These are phyloP conservation scores for Talaromyces liani DNA, from an alignment of 495 filamentous ascomycete genomes.

Conservation along the genomic window DNA sequence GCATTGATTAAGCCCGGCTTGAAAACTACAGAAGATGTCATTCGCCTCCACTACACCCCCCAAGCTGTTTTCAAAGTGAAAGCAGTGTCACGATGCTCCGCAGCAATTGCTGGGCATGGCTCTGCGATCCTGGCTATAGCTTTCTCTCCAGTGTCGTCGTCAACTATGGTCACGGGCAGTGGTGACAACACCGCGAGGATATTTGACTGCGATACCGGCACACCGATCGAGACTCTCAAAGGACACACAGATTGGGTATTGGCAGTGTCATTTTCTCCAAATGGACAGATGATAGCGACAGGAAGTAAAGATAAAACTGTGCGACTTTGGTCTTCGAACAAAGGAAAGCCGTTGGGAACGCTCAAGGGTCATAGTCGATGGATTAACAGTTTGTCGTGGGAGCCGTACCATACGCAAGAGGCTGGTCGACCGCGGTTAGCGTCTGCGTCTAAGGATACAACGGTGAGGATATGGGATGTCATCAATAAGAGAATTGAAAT, in stretches of 20 bases:
- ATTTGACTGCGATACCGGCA: conserved; percentile 95
- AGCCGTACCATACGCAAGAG: conserved; percentile 82
- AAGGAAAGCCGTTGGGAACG: conserved; percentile 68
- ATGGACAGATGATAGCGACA: conserved; percentile 74
- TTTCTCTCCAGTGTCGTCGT: conserved; percentile 78
- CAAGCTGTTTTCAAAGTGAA: conserved; percentile 94
- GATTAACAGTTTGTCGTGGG: conserved; percentile 85
- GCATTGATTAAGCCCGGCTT: conserved; percentile 55
- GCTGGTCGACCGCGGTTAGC: conserved; percentile 71
- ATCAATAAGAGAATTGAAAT: conserved; percentile 70
- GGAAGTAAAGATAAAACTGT: conserved; percentile 92
- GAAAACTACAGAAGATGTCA: conserved; percentile 64
- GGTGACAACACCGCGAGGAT: conserved; percentile 89
- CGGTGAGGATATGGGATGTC: conserved; percentile 82
- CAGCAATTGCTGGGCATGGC: conserved; percentile 84
- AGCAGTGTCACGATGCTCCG: conserved; percentile 81
- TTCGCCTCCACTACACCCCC: conserved; percentile 75
- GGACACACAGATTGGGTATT: conserved; percentile 94
- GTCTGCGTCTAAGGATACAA: conserved; percentile 85
- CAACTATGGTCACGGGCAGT: conserved; percentile 78
- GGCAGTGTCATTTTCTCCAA: conserved; percentile 77
- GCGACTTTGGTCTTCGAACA: conserved; percentile 81
- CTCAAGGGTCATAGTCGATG: conserved; percentile 89
- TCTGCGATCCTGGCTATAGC: conserved; percentile 83
- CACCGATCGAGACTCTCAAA: conserved; percentile 80